Base-by-base conservation (phyloP, 129 eudicot genomes). In the Centella asiatica region DNA sequence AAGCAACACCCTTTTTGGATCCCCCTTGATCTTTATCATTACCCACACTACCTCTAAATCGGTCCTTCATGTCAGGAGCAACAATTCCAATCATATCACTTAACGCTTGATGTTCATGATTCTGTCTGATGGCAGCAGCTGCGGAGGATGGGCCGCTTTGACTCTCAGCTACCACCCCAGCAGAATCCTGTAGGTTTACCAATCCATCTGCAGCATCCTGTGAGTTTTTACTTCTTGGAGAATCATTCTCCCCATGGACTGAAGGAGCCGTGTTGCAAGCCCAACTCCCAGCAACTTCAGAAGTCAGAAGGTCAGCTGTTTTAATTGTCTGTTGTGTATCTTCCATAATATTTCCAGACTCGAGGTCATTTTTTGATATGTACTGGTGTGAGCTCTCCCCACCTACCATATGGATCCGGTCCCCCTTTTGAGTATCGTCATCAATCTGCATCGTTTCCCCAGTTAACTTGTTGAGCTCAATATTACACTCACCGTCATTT, bases 281-380 rank as follows among this genome's bases (percentile, higher is more conserved):
- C 96, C 95, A 88, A 69, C 96, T 93, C 66, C 99, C 99, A 12
- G 77, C 82, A 69, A 82, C 89, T 74, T 93, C 96, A 0, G 99
- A 93, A 31, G 99, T 76, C 86, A 93, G 67, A 58, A 87, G 99
- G 57, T 93, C 99, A 9, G 69, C 64, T 6, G 96, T 88, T 77
- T 63, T 82, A 32, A 93, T 65, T 12, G 83, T 78, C 53, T 73
- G 83, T 70, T 81, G 84, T 19, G 94, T 76, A 59, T 92, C 90
- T 52, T 71, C 86, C 46, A 72, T 67, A 6, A 50, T 26, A 57
- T 75, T 74, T 44, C 34, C 57, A 12, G 20, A 69, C 62, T 70
- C 80, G 15, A 66, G 52, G 12, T 60, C 65, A 37, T 71, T 69
- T 49, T 69, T 77, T 11, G 74, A 66, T 69, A 34, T 75, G 32